Conservation (phyloP, 768 basidiomycete species). For the Phanerodontia chrysosporium region DNA sequence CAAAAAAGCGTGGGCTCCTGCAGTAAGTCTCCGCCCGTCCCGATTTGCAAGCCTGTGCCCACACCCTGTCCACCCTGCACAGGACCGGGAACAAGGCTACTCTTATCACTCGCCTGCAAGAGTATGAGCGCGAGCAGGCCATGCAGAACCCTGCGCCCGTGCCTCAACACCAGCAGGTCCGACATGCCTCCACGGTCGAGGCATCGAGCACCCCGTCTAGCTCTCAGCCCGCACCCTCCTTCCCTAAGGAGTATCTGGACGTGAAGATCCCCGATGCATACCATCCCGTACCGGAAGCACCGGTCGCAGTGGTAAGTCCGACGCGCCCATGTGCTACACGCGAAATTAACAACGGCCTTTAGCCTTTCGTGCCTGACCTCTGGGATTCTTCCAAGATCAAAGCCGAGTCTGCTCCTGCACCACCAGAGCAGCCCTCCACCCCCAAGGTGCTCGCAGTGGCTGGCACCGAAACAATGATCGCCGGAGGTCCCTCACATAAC, state of each 20-base stretch:
- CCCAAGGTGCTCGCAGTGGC: conserved; percentile 52
- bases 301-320: conserved; percentile 57
- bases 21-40: conserved; percentile 31
- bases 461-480: conserved; percentile 41
- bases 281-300: conserved; percentile 35
- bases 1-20: conserved; percentile 51
- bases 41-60: not conserved
- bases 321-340: not conserved
- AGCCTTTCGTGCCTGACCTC: conserved; percentile 62
- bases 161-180: conserved; percentile 17
- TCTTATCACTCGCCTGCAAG: conserved; percentile 50
- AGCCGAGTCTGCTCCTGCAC: conserved; percentile 21
- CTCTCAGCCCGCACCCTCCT: conserved; percentile 23
- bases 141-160: conserved; percentile 7
- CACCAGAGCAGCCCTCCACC: conserved; percentile 21
- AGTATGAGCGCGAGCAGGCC: conserved; percentile 38
- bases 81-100: conserved; percentile 60
- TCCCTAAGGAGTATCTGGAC: conserved; percentile 35
- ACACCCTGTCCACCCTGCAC: not conserved
- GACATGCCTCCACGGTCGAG: conserved; percentile 25
- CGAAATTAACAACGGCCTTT: conserved; percentile 5
- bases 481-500: conserved; percentile 44
- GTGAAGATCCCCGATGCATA: conserved; percentile 56
- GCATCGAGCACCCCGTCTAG: conserved; percentile 42
- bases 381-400: conserved; percentile 47